Base-by-base conservation (phyloP, 345 rosid genomes). In the Atalantia buxifolia region DNA sequence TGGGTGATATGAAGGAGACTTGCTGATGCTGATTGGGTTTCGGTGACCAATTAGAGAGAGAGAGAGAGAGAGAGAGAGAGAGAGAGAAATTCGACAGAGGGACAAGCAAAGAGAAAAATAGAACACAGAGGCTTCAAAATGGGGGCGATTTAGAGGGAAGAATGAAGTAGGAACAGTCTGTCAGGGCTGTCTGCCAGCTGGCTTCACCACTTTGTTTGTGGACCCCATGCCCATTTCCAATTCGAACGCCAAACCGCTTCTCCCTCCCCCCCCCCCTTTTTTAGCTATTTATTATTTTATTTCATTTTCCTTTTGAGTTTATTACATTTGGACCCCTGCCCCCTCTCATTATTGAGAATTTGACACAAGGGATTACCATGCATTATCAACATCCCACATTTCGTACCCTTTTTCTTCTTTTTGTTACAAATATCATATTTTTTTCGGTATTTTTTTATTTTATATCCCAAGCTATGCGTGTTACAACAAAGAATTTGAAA, bases 141-240 rank as follows among this genome's bases (percentile, higher is more conserved):
- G 22, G 8, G 42, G 42, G 53, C 18, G 50, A 45, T 45, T 45
- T 45, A 45, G 50, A 45, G 50, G 50, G 50, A 45, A 45, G 50
- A 13, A 1, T 18, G 50, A 13, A 45, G 16, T 13, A 50, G 74
- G 31, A 70, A 28, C 74, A 70, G 74, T 70, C 61, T 48, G 74
- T 70, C 74, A 50, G 61, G 30, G 38, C 61, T 28, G 60, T 50
- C 21, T 50, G 74, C 38, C 74, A 70, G 74, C 74, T 70, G 30
- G 30, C 2, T 8, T 8, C n/a, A 5, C 75, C 42, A 71, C 61
- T 28, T 70, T 48, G 74, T 70, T 31, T 16, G 6, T 70, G 62
- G 75, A 30, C 74, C 61, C 74, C 73, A 69, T 12, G 1, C 16
- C 4, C 25, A 7, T 45, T 45, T 12, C 50, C 16, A 3, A 4